Base-by-base conservation (phyloP, 345 rosid species). In the Orychophragmus violaceus region DNA sequence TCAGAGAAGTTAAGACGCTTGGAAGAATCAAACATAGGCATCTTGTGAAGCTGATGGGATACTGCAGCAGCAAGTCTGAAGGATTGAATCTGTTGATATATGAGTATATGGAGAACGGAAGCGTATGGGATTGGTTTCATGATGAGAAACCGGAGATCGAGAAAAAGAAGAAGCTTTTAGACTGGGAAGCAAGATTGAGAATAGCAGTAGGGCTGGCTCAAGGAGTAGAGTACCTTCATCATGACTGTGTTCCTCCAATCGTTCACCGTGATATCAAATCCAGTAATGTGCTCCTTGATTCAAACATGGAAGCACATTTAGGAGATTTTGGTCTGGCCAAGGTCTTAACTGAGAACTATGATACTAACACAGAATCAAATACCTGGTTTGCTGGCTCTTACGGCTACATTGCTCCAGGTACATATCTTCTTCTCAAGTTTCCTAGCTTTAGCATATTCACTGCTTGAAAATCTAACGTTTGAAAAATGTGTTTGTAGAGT, bases 361-460 rank as follows among this genome's bases (percentile, higher is more conserved):
- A 86, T 29, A 78, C 87, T 13, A 76, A 76, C 62, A 83, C 96
- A 25, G 96, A 88, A 59, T 87, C 99, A 6, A 82, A 78, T 56
- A 59, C 80, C 2, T 88, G 86, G 91, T 88, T 90, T 61, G 98
- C 98, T 3, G 90, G 97, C 6, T 90, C 98, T 11, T 90, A 88
- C 2, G 98, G 96, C 44, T 93, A 90, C 77, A 87, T 85, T 13
- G 99, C 99, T 27, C 97, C 99, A 75, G 95, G 98, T 89, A 86
- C 12, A 37, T 8, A 46, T 69, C 32, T 14, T 41, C 32, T 2
- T 18, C n/a, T n/a, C n/a, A n/a, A n/a, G 22, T 62, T 10, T 65
- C 29, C 8, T 39, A 23, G 11, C 5, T 65, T 17, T 45, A 54
- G 29, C 52, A 5, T 45, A 45, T 33, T 35, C 18, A 33, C 25